These are phyloP conservation scores for Tetragonia tetragonoides DNA, from an alignment of 148 eudicot genomes.

Conservation along the genomic window DNA sequence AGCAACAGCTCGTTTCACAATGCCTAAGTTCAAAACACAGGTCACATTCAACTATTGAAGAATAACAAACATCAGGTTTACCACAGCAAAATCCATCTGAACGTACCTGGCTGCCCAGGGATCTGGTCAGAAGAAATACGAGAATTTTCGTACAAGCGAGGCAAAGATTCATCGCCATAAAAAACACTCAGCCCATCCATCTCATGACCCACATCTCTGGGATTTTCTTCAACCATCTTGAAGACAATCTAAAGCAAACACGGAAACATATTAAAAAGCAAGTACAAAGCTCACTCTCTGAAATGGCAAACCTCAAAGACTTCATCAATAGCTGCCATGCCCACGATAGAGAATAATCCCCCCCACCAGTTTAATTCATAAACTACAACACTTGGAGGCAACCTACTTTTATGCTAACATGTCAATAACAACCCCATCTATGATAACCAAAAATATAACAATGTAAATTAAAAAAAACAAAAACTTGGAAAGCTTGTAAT, in stretches of 20 bases:
- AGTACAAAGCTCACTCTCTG: neutral
- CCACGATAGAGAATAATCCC: no score
- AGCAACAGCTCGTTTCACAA: constrained; percentile 90
- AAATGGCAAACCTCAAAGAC: neutral
- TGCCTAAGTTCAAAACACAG: constrained; percentile 45
- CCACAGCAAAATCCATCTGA: neutral
- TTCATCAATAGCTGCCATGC: no score
- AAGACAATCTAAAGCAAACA: constrained; percentile 65
- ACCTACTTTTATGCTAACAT: neutral
- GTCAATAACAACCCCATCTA: neutral
- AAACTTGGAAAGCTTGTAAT: no score
- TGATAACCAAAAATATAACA: no score
- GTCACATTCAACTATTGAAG: constrained; percentile 7
- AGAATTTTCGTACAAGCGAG: constrained; percentile 90
- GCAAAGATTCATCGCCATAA: constrained; percentile 87
- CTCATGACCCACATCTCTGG: constrained; percentile 86
- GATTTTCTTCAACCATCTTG: constrained; percentile 93
- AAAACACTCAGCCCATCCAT: constrained; percentile 72
- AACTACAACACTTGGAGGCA: no score
- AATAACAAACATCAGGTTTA: constrained; percentile 11
- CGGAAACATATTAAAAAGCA: constrained; percentile 9
- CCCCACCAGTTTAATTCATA: neutral
- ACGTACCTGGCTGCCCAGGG: constrained; percentile 67
- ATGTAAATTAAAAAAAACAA: neutral
- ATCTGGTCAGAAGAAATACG: constrained; percentile 85